Evolutionary conservation across 306 rosid genomes (phyloP), one percentile per base, ranked within the genome.

Genomic region (Quercus robur): DNA sequence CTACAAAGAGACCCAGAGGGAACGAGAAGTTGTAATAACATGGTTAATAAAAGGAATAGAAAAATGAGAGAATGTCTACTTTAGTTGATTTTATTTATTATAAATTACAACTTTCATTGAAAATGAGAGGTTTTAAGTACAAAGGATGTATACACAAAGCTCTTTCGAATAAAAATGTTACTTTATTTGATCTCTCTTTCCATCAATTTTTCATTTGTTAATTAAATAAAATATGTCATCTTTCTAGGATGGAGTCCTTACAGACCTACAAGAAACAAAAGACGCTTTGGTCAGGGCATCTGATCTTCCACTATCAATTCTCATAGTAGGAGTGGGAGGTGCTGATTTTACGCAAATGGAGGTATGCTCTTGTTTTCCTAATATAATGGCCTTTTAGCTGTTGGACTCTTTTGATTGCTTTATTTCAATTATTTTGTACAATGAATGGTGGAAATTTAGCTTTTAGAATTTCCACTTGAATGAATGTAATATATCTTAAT

Each of bases 231-330:
- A 58, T 68, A 35, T 62, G 23, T 17, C 76, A 23, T 78, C 13
- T 72, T 72, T 64, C 2, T 55, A 95, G 99, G 98, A 95, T 83
- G 99, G 99, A 75, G 87, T 93, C 56, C 89, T 95, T 56, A 84
- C 98, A 2, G 98, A 95, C 80, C 89, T 93, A 41, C 98, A 93
- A 87, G 98, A 95, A 81, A 88, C 99, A 69, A 89, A 79, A 75
- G 83, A 93, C 26, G 89, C 97, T 78, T 20, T 95, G 73, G 98
- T 95, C 26, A 90, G 75, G 68, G 96, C 98, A 77, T 95, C 96
- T 77, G 95, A 95, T 75, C 94, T 95, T 77, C 99, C 97, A 19
- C 49, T 95, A 20, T 93, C 98, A 4, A 20, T 95, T 82, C 98
- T 95, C 12, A 82, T 95, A 35, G 97, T 95, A 61, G 99, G 99